Evolutionary conservation across 2,329 filamentous ascomycete species (phyloP).

Genomic region (Raffaelea albimanens): DNA sequence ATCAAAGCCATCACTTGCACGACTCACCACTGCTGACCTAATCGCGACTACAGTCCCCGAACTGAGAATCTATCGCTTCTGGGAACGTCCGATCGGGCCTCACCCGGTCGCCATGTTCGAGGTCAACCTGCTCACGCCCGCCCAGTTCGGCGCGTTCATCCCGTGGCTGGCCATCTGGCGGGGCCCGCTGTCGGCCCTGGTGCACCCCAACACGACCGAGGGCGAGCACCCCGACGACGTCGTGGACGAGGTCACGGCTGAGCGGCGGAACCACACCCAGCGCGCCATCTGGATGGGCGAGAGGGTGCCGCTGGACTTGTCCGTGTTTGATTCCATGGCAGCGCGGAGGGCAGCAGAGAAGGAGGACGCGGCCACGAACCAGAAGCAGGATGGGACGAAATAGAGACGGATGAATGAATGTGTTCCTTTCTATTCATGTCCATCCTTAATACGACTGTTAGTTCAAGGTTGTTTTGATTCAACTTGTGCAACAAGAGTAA

Average conservation of each 20-base stretch:
- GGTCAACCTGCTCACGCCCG: constrained; percentile 77
- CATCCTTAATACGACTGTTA: too few relatives aligned
- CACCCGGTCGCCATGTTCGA: constrained; percentile 87
- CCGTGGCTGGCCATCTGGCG: constrained; percentile 77
- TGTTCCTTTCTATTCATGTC: too few relatives aligned
- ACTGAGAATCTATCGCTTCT: constrained; percentile 70
- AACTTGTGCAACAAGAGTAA: too few relatives aligned
- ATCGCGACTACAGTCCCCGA: constrained; percentile 72
- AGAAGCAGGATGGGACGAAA: neutral
- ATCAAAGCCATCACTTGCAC: neutral
- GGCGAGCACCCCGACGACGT: constrained; percentile 12
- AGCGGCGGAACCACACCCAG: constrained; percentile 52
- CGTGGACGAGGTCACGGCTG: constrained; percentile 19
- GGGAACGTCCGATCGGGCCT: constrained; percentile 69
- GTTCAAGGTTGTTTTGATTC: too few relatives aligned
- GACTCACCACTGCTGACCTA: neutral
- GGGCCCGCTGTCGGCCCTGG: constrained; percentile 65
- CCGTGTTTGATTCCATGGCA: constrained; percentile 31
- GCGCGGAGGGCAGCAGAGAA: constrained; percentile 3
- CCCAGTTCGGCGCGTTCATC: constrained; percentile 82
- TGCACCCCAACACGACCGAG: constrained; percentile 73
- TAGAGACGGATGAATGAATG: too few relatives aligned
- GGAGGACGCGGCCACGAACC: neutral
- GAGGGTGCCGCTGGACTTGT: constrained; percentile 49
- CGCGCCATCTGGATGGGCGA: constrained; percentile 68